Base-by-base conservation (phyloP, 176 grass and related monocot species). In the Oryza longistaminata region DNA sequence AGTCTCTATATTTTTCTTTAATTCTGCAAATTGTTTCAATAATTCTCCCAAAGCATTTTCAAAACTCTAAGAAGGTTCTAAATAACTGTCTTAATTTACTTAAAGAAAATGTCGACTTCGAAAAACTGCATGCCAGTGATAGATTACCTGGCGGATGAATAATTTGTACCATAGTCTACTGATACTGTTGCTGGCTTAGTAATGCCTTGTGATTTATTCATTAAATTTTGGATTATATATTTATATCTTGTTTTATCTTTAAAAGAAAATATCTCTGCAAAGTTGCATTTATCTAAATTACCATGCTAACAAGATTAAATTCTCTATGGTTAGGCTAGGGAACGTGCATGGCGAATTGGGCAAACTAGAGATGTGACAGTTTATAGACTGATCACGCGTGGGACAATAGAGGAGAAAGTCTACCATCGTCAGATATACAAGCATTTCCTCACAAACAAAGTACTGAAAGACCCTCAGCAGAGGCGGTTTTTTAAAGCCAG, bases 351-450 rank as follows among this genome's bases (percentile, higher is more conserved):
- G 95, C 75, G 95, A 74, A 95, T 93, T 66, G 95, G 95, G 65
- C 95, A 97, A 79, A 97, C 73, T 25, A 90, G 85, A 75, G 95
- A 97, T 62, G 95, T 97, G 39, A 95, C 91, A 0, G 87, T 97
- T 29, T 97, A 97, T 80, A 87, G 95, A 81, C 88, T 98, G 39
- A 93, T 98, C 37, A 98, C 95, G 26, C 92, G 91, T 73, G 95
- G 95, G 37, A 95, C 95, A 4, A 98, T 98, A 87, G 95, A 98
- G 83, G 95, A 98, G 83, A 98, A 95, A 80, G 91, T 95, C 7
- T 98, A 98, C 61, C 95, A 95, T 74, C 76, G 95, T 77, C 95
- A 98, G 65, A 98, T 98, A 70, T 92, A 95, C 73, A 98, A 98
- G 87, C 91, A 95, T 91, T 98, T 95, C 74, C 92, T 98, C 29